Percentiles rank a stretch among this genome's conserved stretches.
Evolutionary conservation across 495 filamentous ascomycete genomes (phyloP).

Genomic region (Aspergillus steynii): DNA sequence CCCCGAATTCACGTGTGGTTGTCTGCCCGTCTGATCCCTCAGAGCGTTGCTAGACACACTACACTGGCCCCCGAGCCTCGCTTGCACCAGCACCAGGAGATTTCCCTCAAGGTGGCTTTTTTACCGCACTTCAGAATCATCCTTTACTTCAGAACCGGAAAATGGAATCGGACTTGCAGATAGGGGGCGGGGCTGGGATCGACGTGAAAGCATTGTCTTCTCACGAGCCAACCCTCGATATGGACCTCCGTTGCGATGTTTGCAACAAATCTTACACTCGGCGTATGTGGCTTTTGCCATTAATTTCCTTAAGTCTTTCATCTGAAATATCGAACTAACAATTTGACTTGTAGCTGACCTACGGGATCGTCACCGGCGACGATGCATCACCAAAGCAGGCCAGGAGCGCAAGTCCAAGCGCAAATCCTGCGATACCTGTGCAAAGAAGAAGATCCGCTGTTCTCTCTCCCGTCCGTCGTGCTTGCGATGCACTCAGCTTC

Average conservation of each 20-base stretch:
- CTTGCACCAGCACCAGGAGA: background rate
- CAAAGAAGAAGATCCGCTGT: conserved; percentile 24
- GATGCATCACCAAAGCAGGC: conserved; percentile 21
- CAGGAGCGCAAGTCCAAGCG: conserved; percentile 23
- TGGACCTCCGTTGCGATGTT: conserved; percentile 16
- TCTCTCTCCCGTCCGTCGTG: conserved; percentile 23
- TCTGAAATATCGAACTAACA: background rate
- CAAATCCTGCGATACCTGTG: conserved; percentile 24
- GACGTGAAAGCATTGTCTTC: background rate
- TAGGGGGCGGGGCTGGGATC: background rate
- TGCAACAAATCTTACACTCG: conserved; percentile 23
- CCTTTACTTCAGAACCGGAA: background rate
- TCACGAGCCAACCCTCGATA: background rate
- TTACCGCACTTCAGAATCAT: background rate
- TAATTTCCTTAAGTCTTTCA: background rate
- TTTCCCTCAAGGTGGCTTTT: background rate
- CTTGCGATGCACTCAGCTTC: conserved; percentile 15
- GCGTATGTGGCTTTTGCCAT: conserved; percentile 10
- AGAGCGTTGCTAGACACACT: background rate
- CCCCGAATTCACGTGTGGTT: background rate
- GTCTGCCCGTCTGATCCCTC: background rate
- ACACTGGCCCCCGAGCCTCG: background rate
- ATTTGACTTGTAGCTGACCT: conserved; percentile 17
- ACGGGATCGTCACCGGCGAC: conserved; percentile 24
- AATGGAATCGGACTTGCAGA: background rate